These are phyloP conservation scores for Helichrysum umbraculigerum DNA, from an alignment of 129 eudicot genomes.

Conservation along the genomic window DNA sequence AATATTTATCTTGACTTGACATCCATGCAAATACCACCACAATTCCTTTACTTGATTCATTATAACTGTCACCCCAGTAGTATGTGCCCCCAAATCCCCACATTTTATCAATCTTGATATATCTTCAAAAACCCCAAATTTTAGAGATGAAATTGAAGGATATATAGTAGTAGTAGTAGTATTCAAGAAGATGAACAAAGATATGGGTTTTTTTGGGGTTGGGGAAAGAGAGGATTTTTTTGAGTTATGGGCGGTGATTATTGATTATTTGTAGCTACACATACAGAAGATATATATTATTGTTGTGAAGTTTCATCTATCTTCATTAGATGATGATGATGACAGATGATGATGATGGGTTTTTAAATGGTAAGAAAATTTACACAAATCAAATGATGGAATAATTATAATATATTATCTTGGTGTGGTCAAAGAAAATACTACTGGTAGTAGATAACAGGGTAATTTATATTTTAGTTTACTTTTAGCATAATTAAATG, in stretches of 20 bases:
- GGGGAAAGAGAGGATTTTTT: neutral
- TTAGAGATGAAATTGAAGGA: neutral
- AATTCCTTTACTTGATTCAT: conserved; percentile 60
- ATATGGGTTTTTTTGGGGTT: neutral
- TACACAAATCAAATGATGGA: too few relatives aligned
- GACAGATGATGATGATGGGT: neutral
- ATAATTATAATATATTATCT: too few relatives aligned
- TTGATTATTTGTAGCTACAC: too few relatives aligned
- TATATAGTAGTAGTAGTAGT: neutral
- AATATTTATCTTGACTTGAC: conserved; percentile 76
- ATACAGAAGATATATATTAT: too few relatives aligned
- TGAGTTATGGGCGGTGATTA: neutral
- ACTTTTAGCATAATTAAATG: too few relatives aligned
- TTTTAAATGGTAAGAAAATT: neutral
- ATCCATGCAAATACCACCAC: conserved; percentile 89
- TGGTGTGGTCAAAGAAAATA: too few relatives aligned
- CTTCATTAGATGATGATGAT: neutral
- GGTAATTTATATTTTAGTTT: too few relatives aligned
- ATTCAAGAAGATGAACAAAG: neutral
- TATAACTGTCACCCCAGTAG: conserved; percentile 75
- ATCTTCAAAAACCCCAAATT: too few relatives aligned
- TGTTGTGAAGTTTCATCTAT: neutral
- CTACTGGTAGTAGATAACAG: too few relatives aligned
- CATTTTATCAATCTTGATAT: conserved; percentile 34
- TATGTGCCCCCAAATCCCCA: conserved; percentile 94